Evolutionary conservation across 768 basidiomycete genomes (phyloP).

Genomic region (Boletus rubroflammeus): DNA sequence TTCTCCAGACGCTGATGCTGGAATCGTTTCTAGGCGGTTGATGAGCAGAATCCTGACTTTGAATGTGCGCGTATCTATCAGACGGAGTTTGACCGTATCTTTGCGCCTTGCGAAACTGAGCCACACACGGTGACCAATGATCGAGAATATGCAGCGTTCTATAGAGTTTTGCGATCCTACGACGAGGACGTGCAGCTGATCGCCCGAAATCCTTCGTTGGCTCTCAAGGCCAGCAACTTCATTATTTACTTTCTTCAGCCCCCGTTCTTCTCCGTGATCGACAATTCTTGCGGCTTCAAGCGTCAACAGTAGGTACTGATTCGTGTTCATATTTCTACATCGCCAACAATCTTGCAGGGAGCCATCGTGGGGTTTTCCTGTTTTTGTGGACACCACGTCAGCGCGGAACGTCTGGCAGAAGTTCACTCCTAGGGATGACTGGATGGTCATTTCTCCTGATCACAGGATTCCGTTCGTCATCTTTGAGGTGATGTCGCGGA

Average conservation of each 20-base stretch:
- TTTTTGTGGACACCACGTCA: too few species aligned
- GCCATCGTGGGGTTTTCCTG: background rate
- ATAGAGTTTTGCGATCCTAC: background rate
- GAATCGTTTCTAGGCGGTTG: background rate
- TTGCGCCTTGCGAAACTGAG: background rate
- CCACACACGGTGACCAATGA: background rate
- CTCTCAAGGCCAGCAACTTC: conserved; percentile 5
- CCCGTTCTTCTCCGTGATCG: background rate
- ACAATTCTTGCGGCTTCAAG: background rate
- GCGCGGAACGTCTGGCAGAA: too few species aligned
- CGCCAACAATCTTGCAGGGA: background rate
- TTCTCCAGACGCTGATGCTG: background rate
- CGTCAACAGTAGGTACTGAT: background rate
- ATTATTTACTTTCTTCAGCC: background rate
- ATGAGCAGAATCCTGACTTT: background rate
- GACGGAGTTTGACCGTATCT: background rate
- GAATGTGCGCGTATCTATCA: background rate
- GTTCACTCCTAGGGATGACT: background rate
- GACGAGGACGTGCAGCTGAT: background rate
- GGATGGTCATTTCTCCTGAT: background rate
- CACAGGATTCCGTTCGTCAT: conserved; percentile 7
- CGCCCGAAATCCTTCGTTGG: background rate
- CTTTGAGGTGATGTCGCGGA: conserved; percentile 5
- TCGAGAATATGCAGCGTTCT: background rate
- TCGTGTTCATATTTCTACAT: background rate